Conservation (phyloP, 202 grass and related monocot genomes). For the Schoenoplectus tabernaemontani region DNA sequence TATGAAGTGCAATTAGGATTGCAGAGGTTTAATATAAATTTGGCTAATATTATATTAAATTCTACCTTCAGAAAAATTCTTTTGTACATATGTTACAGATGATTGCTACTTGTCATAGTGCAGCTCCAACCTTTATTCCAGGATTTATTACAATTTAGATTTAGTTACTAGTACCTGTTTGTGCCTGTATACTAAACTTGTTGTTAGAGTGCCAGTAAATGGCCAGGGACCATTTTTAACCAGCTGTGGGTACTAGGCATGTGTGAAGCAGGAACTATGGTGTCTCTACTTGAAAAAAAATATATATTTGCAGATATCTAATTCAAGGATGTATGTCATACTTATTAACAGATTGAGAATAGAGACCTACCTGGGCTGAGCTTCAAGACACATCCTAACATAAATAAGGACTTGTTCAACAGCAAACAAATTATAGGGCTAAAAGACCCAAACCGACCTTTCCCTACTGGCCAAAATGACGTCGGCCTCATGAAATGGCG, state of each 20-base stretch:
- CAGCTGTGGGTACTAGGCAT: neutral
- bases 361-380: slow-evolving; percentile 66
- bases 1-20: neutral
- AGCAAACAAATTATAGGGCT: slow-evolving; percentile 52
- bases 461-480: slow-evolving; percentile 87
- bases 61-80: neutral
- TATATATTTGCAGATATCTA: neutral
- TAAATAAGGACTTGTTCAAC: slow-evolving; percentile 81
- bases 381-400: slow-evolving; percentile 91
- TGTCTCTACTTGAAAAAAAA: neutral
- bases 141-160: neutral
- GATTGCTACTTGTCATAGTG: neutral
- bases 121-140: neutral
- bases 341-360: slow-evolving; percentile 60
- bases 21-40: neutral
- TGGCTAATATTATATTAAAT: neutral
- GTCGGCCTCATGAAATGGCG: slow-evolving; percentile 80
- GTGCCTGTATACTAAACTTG: neutral
- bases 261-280: neutral
- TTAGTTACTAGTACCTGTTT: neutral
- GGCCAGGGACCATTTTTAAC: neutral
- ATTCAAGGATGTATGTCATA: neutral
- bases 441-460: slow-evolving; percentile 81
- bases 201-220: neutral
- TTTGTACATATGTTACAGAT: neutral